Evolutionary conservation across 805 yeast species (phyloP).

Genomic region (Sugiyamaella chiloensis): DNA sequence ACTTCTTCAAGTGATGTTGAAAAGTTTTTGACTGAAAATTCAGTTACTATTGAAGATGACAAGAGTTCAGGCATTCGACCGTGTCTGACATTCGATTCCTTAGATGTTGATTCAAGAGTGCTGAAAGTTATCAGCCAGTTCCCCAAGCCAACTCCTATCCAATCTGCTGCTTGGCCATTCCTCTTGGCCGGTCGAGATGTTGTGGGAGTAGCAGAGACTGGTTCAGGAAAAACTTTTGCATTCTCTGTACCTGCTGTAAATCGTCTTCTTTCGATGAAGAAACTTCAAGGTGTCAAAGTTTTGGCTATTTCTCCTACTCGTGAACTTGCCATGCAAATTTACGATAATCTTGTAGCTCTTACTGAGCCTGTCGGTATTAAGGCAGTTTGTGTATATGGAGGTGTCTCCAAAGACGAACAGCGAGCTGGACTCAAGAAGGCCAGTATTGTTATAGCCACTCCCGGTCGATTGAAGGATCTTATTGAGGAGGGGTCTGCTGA

Average conservation of each 20-base stretch:
- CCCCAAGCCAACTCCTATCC: constrained; percentile 93
- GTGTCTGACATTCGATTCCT: constrained; percentile 59
- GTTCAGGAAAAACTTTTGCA: constrained; percentile 96
- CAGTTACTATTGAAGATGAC: constrained; percentile 77
- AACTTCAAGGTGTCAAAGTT: constrained; percentile 56
- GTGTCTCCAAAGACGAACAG: constrained; percentile 95
- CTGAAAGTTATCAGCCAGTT: constrained; percentile 61
- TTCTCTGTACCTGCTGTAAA: constrained; percentile 97
- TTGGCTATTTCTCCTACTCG: constrained; percentile 94
- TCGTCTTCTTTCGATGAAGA: constrained; percentile 47
- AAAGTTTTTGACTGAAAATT: constrained; percentile 63
- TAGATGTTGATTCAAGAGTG: constrained; percentile 55
- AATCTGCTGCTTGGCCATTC: constrained; percentile 93
- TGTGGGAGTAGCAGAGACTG: constrained; percentile 97
- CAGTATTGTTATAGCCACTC: constrained; percentile 85
- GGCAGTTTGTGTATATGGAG: constrained; percentile 91
- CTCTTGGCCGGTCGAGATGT: constrained; percentile 76
- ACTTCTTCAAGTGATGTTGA: constrained; percentile 37
- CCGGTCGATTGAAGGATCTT: constrained; percentile 93
- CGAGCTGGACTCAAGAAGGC: constrained; percentile 66
- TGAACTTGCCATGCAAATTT: constrained; percentile 92
- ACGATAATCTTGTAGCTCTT: constrained; percentile 69
- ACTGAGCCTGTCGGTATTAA: constrained; percentile 59
- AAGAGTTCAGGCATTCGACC: constrained; percentile 56
- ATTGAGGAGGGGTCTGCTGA: constrained; percentile 82